A percentile compares a stretch with the other conserved stretches of the same genome.
These are phyloP conservation scores for Pichia sp. DNA, from an alignment of 1,139 yeast species.

Conservation along the genomic window DNA sequence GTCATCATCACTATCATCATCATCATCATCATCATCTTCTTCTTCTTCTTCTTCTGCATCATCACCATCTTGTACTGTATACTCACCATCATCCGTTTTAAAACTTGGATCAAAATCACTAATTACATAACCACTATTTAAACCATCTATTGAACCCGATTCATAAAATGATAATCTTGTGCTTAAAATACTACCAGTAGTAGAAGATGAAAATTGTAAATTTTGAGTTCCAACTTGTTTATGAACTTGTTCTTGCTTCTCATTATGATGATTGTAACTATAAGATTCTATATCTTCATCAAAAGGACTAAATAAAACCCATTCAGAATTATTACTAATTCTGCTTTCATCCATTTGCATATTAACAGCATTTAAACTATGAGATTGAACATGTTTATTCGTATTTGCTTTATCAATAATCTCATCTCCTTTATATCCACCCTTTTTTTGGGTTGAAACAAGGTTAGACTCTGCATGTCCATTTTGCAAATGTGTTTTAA, in stretches of 20 bases:
- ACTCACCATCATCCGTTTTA: neutral
- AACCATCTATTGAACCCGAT: neutral
- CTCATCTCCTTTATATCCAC: too few relatives aligned
- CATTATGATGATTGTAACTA: neutral
- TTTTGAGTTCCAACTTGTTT: neutral
- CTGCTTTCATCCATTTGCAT: neutral
- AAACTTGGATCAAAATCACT: constrained; percentile 8
- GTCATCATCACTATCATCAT: constrained; percentile 5
- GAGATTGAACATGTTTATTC: neutral
- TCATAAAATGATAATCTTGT: constrained; percentile 8
- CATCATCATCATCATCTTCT: constrained; percentile 1
- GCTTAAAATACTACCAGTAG: constrained; percentile 7
- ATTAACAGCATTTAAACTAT: neutral
- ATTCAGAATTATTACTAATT: constrained; percentile 6
- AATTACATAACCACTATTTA: constrained; percentile 4
- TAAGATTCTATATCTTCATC: constrained; percentile 1
- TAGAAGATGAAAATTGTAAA: too few relatives aligned
- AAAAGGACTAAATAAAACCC: constrained; percentile 8
- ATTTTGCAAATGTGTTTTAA: too few relatives aligned
- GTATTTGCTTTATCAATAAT: neutral
- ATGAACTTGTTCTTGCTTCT: neutral
- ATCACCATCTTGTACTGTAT: neutral
- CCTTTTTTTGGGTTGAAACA: too few relatives aligned
- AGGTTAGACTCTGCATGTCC: too few relatives aligned
- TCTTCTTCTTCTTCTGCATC: neutral